These are phyloP conservation scores for Pythium pyrilobum DNA, from an alignment of 352 stramenopile species.

Conservation along the genomic window DNA sequence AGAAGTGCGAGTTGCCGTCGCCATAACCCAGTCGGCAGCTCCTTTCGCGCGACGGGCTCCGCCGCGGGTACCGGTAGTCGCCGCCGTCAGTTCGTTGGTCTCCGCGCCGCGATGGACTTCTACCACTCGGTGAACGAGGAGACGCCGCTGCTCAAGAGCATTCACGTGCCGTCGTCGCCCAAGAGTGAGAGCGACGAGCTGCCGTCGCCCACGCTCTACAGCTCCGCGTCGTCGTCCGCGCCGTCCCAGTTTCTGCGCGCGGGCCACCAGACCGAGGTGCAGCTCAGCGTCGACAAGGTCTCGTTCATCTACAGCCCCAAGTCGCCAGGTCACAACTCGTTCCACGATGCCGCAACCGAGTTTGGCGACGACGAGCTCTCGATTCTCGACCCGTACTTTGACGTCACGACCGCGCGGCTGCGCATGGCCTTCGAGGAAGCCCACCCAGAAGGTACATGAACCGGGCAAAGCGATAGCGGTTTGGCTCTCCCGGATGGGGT, in stretches of 20 bases:
- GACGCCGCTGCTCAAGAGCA: constrained; percentile 31
- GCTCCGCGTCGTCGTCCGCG: constrained; percentile 15
- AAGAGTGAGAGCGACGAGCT: constrained; percentile 26
- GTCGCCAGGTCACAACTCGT: constrained; percentile 44
- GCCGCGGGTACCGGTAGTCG: too few species aligned
- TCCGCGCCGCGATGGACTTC: constrained; percentile 34
- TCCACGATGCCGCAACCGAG: constrained; percentile 32
- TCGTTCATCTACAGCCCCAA: constrained; percentile 77
- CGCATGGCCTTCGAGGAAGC: constrained; percentile 68
- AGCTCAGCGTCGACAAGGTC: constrained; percentile 78
- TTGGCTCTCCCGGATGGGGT: too few species aligned
- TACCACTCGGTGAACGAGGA: constrained; percentile 35
- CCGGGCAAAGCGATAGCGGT: background rate
- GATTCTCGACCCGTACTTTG: constrained; percentile 84
- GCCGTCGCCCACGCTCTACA: constrained; percentile 17
- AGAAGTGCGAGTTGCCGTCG: too few species aligned
- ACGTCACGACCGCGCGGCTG: constrained; percentile 70
- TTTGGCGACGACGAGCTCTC: constrained; percentile 65
- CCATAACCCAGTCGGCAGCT: too few species aligned
- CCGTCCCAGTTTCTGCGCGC: constrained; percentile 6
- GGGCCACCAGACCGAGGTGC: constrained; percentile 46
- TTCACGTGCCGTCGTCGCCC: constrained; percentile 26
- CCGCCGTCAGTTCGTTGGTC: too few species aligned
- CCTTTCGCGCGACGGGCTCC: too few species aligned
- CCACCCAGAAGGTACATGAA: constrained; percentile 29